These are phyloP conservation scores for Sphagnum magellanicum DNA, from an alignment of 228 moss, liverwort and hornwort species.

Conservation along the genomic window DNA sequence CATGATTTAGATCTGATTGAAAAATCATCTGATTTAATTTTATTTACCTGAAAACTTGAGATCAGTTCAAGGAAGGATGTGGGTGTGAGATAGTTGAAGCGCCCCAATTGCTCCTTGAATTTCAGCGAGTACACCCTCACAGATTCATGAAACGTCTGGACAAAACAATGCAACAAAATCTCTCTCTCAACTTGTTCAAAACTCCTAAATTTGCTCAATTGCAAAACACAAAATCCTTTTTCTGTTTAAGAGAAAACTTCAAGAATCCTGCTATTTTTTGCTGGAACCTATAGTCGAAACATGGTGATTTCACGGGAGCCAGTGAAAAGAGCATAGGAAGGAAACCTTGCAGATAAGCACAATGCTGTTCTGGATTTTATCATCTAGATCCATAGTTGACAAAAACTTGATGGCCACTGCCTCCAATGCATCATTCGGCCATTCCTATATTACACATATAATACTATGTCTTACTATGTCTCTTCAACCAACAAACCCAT, in stretches of 20 bases:
- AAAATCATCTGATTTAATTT: too few species aligned
- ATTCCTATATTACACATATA: slow-evolving; percentile 43
- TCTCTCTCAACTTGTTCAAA: too few species aligned
- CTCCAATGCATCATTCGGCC: slow-evolving; percentile 90
- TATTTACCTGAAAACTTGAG: slow-evolving; percentile 65
- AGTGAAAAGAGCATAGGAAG: not conserved
- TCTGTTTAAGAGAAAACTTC: too few species aligned
- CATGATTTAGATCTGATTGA: too few species aligned
- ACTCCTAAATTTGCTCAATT: too few species aligned
- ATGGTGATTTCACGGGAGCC: not conserved
- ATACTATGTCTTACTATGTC: not conserved
- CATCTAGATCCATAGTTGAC: slow-evolving; percentile 63
- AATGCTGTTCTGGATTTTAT: slow-evolving; percentile 53
- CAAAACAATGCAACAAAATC: not conserved
- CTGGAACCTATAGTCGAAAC: too few species aligned
- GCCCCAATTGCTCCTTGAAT: slow-evolving; percentile 64
- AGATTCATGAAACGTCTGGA: slow-evolving; percentile 80
- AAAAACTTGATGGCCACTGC: slow-evolving; percentile 88
- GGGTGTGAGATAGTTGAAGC: slow-evolving; percentile 77
- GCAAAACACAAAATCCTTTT: too few species aligned
- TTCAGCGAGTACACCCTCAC: slow-evolving; percentile 48
- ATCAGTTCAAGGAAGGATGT: slow-evolving; percentile 91
- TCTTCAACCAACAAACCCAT: too few species aligned
- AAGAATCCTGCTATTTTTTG: too few species aligned
- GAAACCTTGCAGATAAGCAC: slow-evolving; percentile 78